Percentiles rank a stretch among this genome's conserved stretches.
Evolutionary conservation across 306 rosid species (phyloP).

Genomic region (Boehmeria nivea): DNA sequence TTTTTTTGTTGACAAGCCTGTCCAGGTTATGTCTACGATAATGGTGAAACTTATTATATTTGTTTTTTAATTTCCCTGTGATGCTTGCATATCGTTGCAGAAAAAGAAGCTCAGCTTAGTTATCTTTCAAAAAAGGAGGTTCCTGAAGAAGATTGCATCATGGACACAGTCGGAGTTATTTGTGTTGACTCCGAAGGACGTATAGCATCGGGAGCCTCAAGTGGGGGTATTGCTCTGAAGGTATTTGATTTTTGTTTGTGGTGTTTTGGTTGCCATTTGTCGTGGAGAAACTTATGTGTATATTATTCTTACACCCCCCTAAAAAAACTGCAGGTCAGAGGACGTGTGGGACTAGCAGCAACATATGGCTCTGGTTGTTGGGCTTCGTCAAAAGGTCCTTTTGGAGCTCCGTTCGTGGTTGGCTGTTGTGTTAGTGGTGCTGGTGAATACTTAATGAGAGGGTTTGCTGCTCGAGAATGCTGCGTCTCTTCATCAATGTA

Average conservation of each 20-base stretch:
- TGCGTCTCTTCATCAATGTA: slow-evolving; percentile 80
- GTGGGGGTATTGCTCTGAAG: slow-evolving; percentile 96
- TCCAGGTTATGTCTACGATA: no score
- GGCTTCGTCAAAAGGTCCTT: slow-evolving; percentile 89
- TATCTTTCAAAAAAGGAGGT: slow-evolving; percentile 18
- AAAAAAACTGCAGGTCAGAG: slow-evolving; percentile 50
- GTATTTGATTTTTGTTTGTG: slow-evolving; percentile 34
- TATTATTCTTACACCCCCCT: neutral
- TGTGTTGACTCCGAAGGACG: slow-evolving; percentile 75
- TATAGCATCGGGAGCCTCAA: slow-evolving; percentile 84
- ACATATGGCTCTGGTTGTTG: slow-evolving; percentile 93
- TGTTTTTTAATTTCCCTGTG: neutral
- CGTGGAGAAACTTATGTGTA: neutral
- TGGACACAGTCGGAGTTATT: slow-evolving; percentile 92
- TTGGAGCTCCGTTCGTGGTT: slow-evolving; percentile 74
- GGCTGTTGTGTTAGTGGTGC: slow-evolving; percentile 90
- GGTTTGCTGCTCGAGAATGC: slow-evolving; percentile 92
- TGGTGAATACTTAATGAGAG: slow-evolving; percentile 88
- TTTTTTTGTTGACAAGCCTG: no score
- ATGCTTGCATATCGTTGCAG: slow-evolving; percentile 11
- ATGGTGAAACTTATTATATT: neutral
- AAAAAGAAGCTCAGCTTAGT: slow-evolving; percentile 22
- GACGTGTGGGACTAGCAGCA: slow-evolving; percentile 90
- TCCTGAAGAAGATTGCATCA: slow-evolving; percentile 45
- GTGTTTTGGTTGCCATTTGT: slow-evolving; percentile 8